Evolutionary conservation across 805 yeast genomes (phyloP), one percentile per base, ranked within the genome.

Genomic region (Candida koratica): DNA sequence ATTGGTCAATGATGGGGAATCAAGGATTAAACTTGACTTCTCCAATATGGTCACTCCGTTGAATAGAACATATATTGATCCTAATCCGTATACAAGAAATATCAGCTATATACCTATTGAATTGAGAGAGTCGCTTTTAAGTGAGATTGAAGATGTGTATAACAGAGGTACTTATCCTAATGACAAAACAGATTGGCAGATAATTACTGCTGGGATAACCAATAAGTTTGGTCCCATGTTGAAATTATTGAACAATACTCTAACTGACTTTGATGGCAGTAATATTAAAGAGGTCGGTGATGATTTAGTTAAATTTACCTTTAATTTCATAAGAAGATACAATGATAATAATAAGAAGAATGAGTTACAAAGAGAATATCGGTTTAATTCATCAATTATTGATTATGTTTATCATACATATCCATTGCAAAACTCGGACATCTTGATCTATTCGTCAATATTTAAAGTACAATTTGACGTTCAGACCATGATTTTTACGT

Each of bases 181-280:
- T 25, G 25, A 47, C 5, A 41, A 34, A 37, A 45, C 43, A 5
- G 34, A 79, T 48, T 79, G 86, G 85, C 78, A 71, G 46, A 41
- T 54, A n/a, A 56, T 69, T 3, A 69, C 79, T 0, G 66, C 64
- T 32, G 64, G 57, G 22, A 68, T 78, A n/a, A 67, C 63, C 5
- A 55, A 55, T 18, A 77, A 77, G 47, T 79, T 79, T 51, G 59
- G 75, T 1, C 81, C 83, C 8, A 53, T 69, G 25, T 46, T 79
- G 16, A 44, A 57, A 26, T 47, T 53, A 5, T 41, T 78, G 36
- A 71, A 75, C 37, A 49, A 55, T 10, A 60, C 74, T 1, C 55
- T 69, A 11, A 10, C 17, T 23, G 13, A 10, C 3, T 28, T 18
- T 8, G 36, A 41, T 15, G 19, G 9, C 4, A 23, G 10, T 4